Base-by-base conservation (phyloP, 2,329 filamentous ascomycete genomes). In the Sordariomycetes sp. region DNA sequence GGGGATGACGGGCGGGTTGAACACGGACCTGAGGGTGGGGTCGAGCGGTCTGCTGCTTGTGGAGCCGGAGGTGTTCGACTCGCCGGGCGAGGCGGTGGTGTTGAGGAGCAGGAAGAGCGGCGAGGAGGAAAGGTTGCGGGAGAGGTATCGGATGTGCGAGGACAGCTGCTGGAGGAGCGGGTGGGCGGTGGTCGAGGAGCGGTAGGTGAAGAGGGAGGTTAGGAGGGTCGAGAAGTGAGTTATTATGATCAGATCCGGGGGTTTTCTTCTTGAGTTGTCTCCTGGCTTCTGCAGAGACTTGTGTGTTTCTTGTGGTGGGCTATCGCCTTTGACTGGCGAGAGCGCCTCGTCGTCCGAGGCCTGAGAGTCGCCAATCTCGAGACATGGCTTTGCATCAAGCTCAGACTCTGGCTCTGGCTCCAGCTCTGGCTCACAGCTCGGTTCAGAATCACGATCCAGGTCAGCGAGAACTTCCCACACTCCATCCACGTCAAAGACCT, bases 401-500 rank as follows among this genome's bases (percentile, higher is more conserved):
- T n/a, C n/a, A n/a, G n/a, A n/a, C n/a, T n/a, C n/a, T 9, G 25
- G 25, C 25, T n/a, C 17, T 8, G 25, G 25, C 8, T 5, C 15
- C 12, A 19, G 14, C 8, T 15, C 9, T 12, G 9, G 21, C 21
- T 24, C 8, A n/a, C n/a, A n/a, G n/a, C n/a, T 16, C 16, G 31
- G n/a, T n/a, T 28, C 44, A 18, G 58, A 55, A 3, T 41, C 49
- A 24, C 39, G 39, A 18, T 65, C 60, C 23, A 75, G 42, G 43
- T 79, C 75, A 3, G 48, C 52, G 21, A 79, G 44, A 1, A 72
- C 72, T 47, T 79, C 72, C 61, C 61, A 67, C 14, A 79, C 43
- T 0, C 75, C 75, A 30, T 75, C 64, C 9, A 75, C 43, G 39
- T 77, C 72, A 42, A 79, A 79, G 1, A 79, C 64, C 17, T 69